Evolutionary conservation across 257 asterid genomes (phyloP).

Genomic region (Solanum sitiens): DNA sequence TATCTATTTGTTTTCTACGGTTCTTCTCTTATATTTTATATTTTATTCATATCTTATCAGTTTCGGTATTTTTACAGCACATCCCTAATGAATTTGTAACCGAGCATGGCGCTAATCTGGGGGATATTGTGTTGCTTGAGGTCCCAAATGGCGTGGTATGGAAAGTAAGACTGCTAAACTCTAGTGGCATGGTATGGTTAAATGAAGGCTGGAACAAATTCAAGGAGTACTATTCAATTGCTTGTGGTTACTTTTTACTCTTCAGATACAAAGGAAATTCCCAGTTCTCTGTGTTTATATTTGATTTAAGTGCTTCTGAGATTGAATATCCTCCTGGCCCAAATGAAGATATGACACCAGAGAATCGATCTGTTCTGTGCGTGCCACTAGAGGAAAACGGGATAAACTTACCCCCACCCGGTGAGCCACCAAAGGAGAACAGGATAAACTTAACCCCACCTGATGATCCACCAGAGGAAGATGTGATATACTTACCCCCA

Average conservation of each 20-base stretch:
- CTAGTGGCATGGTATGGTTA: neutral
- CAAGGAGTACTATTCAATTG: constrained; percentile 3
- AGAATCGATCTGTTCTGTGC: neutral
- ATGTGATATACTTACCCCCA: neutral
- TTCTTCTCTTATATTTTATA: neutral
- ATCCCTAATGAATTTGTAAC: neutral
- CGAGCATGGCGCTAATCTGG: neutral
- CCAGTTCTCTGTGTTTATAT: neutral
- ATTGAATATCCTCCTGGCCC: neutral
- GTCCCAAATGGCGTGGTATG: neutral
- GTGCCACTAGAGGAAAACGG: constrained; percentile 18
- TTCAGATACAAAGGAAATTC: neutral
- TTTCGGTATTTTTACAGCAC: neutral
- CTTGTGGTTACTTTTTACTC: neutral
- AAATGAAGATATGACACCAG: neutral
- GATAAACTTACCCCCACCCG: neutral
- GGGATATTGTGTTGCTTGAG: neutral
- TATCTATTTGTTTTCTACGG: neutral
- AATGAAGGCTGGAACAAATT: constrained; percentile 3
- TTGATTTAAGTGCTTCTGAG: constrained; percentile 2
- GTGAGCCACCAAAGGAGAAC: neutral
- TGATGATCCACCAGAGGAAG: neutral
- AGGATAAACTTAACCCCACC: neutral
- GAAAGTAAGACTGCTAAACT: neutral
- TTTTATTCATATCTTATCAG: neutral